A percentile compares a stretch with the other conserved stretches of the same genome.
These are phyloP conservation scores for Grosmannia huntii DNA, from an alignment of 2,329 filamentous ascomycete species.

Conservation along the genomic window DNA sequence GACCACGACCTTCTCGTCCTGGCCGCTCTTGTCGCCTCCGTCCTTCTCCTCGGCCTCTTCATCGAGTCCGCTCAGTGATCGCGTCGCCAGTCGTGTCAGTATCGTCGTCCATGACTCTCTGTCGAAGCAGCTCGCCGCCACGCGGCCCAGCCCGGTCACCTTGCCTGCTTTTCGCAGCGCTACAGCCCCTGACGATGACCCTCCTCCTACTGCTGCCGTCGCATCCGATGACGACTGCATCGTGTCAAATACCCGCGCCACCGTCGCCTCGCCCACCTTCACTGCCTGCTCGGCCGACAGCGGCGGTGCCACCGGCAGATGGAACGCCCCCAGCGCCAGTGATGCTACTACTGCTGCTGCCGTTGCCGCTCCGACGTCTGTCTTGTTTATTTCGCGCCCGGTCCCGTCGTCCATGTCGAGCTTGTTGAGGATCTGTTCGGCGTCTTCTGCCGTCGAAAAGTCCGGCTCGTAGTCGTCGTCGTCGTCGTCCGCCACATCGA, in stretches of 20 bases:
- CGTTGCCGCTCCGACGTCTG: background rate
- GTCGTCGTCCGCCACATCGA: constrained; percentile 65
- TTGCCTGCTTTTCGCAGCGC: constrained; percentile 13
- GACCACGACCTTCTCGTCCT: constrained; percentile 43
- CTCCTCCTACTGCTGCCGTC: constrained; percentile 30
- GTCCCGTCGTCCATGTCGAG: constrained; percentile 53
- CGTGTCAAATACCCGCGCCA: constrained; percentile 66
- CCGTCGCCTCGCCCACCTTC: constrained; percentile 61
- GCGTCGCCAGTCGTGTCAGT: constrained; percentile 71
- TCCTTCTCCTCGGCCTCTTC: constrained; percentile 41
- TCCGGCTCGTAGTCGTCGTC: constrained; percentile 83
- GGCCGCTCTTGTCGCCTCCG: constrained; percentile 63
- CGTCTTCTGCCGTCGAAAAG: constrained; percentile 63
- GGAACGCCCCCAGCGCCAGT: constrained; percentile 64
- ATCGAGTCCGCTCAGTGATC: constrained; percentile 60
- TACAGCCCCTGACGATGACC: background rate
- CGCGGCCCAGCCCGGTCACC: constrained; percentile 61
- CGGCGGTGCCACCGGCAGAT: constrained; percentile 62
- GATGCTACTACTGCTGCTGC: constrained; percentile 33
- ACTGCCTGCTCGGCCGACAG: constrained; percentile 59
- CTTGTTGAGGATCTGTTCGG: constrained; percentile 66
- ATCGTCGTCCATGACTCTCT: constrained; percentile 86
- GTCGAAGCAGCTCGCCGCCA: constrained; percentile 75
- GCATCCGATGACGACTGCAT: constrained; percentile 61
- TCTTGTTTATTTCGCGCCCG: constrained; percentile 22